Percentiles rank a stretch among this genome's conserved stretches.
phyloP scores from a whole-genome alignment of 1,139 yeast genomes.

The Magnusiomyces starmeri region DNA sequence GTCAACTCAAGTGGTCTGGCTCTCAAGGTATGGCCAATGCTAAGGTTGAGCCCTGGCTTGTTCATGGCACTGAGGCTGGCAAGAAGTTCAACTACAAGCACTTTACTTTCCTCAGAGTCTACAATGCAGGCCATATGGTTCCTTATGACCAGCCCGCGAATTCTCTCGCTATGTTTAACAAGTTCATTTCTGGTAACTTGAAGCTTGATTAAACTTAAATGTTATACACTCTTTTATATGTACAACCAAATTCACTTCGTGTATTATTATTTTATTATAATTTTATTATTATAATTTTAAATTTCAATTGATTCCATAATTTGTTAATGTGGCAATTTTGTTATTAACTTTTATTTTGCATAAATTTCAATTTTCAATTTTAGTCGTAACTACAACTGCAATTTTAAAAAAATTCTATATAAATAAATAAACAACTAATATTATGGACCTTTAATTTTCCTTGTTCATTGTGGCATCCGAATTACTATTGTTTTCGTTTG shows the following conservation, averaged over 20 bases:
- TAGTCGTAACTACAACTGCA: no score
- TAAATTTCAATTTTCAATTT: no score
- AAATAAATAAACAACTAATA: no score
- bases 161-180: slow-evolving; percentile 62
- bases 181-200: slow-evolving; percentile 45
- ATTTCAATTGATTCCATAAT: no score
- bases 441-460: no score
- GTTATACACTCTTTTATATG: no score
- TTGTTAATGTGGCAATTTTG: neutral
- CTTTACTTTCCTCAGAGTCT: slow-evolving; percentile 53
- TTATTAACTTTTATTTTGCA: no score
- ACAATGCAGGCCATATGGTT: slow-evolving; percentile 58
- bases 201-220: slow-evolving; percentile 2
- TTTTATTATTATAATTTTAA: neutral
- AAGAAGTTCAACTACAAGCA: slow-evolving; percentile 45
- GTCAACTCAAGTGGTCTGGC: slow-evolving; percentile 57
- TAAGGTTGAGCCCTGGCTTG: slow-evolving; percentile 35
- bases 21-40: slow-evolving; percentile 31
- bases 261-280: no score
- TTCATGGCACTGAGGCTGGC: slow-evolving; percentile 42
- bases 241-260: no score
- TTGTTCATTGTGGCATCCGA: no score
- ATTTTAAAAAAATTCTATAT: no score
- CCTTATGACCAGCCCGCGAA: slow-evolving; percentile 70
- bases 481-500: no score